Conservation (phyloP, 805 yeast species). For the Candida palmyrensis region DNA sequence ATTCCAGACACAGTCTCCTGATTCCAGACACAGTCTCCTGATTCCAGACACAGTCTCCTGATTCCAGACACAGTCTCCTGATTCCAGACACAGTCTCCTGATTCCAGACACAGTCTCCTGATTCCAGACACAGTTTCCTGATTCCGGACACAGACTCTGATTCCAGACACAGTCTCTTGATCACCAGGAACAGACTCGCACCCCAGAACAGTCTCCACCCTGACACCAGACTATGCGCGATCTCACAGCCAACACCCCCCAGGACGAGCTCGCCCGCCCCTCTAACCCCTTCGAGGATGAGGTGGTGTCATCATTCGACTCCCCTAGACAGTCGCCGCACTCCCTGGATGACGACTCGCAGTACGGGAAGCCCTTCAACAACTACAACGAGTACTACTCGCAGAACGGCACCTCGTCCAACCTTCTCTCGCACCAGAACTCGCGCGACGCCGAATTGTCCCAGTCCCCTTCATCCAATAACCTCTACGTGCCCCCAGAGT, state of each 20-base stretch:
- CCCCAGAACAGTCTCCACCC: too few species aligned
- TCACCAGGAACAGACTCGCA: too few species aligned
- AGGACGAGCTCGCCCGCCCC: background rate
- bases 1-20: too few species aligned
- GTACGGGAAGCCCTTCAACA: constrained; percentile 34
- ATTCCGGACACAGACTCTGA: too few species aligned
- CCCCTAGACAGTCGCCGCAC: constrained; percentile 1
- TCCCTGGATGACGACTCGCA: constrained; percentile 7
- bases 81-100: too few species aligned
- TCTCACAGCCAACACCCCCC: constrained; percentile 4
- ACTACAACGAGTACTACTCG: constrained; percentile 38
- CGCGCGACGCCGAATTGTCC: constrained; percentile 10
- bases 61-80: too few species aligned
- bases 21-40: too few species aligned
- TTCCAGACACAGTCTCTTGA: too few species aligned
- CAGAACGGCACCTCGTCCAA: constrained; percentile 36
- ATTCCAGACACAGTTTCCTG: too few species aligned
- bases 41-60: too few species aligned
- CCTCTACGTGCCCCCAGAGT: constrained; percentile 48
- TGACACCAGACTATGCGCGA: constrained; percentile 5
- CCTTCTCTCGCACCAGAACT: constrained; percentile 20
- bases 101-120: too few species aligned
- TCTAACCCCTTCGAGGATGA: constrained; percentile 5
- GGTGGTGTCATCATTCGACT: constrained; percentile 1
- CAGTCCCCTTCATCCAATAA: constrained; percentile 9